Conservation (phyloP, 768 basidiomycete species). For the Asterophora lycoperdoides region DNA sequence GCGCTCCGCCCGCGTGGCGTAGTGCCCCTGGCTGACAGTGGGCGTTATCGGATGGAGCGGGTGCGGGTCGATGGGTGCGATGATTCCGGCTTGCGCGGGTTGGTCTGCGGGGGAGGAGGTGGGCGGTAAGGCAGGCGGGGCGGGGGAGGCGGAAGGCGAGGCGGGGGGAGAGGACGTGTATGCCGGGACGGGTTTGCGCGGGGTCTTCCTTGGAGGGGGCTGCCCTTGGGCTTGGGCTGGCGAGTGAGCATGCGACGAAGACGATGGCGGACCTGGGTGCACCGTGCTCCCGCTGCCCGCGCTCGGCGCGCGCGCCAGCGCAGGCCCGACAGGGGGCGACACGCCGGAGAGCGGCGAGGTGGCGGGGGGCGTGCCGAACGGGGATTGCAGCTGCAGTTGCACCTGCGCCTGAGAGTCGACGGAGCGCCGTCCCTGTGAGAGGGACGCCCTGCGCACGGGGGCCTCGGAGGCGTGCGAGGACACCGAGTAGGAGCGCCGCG, state of each 20-base stretch:
- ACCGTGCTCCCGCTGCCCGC: background rate
- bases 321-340: too few relatives aligned
- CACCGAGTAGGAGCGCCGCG: conserved; percentile 1
- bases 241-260: background rate
- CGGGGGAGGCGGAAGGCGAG: background rate
- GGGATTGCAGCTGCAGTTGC: conserved; percentile 3
- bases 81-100: too few relatives aligned
- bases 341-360: conserved; percentile 1
- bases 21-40: conserved; percentile 10
- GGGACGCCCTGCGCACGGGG: background rate
- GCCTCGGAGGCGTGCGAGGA: background rate
- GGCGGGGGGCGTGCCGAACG: conserved; percentile 3
- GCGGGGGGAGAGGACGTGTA: conserved; percentile 8
- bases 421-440: conserved; percentile 5
- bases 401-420: conserved; percentile 11
- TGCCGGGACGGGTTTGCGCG: conserved; percentile 20
- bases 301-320: background rate
- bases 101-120: too few relatives aligned
- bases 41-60: too few relatives aligned
- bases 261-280: too few relatives aligned
- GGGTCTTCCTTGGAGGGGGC: conserved; percentile 14
- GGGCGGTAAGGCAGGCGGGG: too few relatives aligned
- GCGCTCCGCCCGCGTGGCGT: conserved; percentile 15
- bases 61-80: too few relatives aligned
- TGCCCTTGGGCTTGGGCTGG: background rate